These are phyloP conservation scores for Xylariaceae sp. DNA, from an alignment of 2,329 filamentous ascomycete species.

Conservation along the genomic window DNA sequence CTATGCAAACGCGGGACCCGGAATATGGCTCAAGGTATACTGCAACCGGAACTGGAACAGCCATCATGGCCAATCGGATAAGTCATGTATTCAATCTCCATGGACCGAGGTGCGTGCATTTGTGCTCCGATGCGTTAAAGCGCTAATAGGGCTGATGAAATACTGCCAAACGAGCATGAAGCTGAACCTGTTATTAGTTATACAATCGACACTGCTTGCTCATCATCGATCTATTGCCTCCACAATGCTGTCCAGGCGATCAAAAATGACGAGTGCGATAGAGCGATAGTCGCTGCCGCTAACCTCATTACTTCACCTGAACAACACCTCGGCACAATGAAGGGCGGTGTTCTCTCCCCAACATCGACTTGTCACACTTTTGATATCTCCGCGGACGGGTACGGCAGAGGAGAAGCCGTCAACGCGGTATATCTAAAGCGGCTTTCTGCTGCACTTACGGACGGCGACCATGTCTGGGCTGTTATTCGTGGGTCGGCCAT, in stretches of 20 bases:
- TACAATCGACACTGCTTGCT: slow-evolving; percentile 33
- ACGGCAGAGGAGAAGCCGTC: slow-evolving; percentile 15
- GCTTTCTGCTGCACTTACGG: slow-evolving; percentile 3
- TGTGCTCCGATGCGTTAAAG: slow-evolving; percentile 4
- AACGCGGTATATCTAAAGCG: slow-evolving; percentile 18
- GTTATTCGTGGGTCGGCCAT: slow-evolving; percentile 17
- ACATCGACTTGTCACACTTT: slow-evolving; percentile 12
- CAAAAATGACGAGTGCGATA: slow-evolving; percentile 10
- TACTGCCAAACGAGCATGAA: too few species aligned
- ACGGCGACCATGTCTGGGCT: slow-evolving; percentile 11
- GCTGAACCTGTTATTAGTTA: slow-evolving; percentile 29
- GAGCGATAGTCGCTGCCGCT: slow-evolving; percentile 24
- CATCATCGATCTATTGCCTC: slow-evolving; percentile 27
- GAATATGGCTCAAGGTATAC: slow-evolving; percentile 13
- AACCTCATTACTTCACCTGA: slow-evolving; percentile 24
- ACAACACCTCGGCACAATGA: slow-evolving; percentile 10
- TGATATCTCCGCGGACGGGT: slow-evolving; percentile 15
- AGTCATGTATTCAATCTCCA: slow-evolving; percentile 26
- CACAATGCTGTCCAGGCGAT: slow-evolving; percentile 20
- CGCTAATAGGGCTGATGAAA: slow-evolving; percentile 22
- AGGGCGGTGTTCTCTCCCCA: slow-evolving; percentile 14
- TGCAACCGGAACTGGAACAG: slow-evolving; percentile 6
- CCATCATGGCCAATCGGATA: slow-evolving; percentile 21
- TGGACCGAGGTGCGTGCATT: slow-evolving; percentile 27
- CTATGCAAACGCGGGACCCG: slow-evolving; percentile 15